Percentiles rank a stretch among this genome's conserved stretches.
Evolutionary conservation across 2,329 filamentous ascomycete species (phyloP).

Genomic region (Xylariaceae sp.): DNA sequence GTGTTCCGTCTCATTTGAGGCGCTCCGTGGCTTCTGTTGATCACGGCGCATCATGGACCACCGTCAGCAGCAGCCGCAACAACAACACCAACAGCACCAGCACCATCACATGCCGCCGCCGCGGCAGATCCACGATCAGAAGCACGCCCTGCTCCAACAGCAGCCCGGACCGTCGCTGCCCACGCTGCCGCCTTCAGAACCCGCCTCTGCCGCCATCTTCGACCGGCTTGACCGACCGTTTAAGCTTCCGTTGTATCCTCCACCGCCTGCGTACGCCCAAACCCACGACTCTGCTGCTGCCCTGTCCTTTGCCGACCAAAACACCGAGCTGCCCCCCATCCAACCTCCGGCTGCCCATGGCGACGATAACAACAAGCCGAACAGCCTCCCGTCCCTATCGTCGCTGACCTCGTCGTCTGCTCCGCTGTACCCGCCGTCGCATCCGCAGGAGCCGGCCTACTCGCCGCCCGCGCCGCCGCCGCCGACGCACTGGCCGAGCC

Average conservation of each 20-base stretch:
- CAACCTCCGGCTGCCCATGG: constrained; percentile 22
- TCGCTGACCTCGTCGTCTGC: constrained; percentile 28
- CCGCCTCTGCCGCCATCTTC: constrained; percentile 8
- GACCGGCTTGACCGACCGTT: constrained; percentile 23
- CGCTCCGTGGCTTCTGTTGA: constrained; percentile 3
- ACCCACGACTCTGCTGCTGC: constrained; percentile 23
- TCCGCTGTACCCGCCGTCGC: constrained; percentile 17
- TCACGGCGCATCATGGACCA: constrained; percentile 23
- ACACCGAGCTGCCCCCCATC: constrained; percentile 37
- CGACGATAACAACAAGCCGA: constrained; percentile 15
- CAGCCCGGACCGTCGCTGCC: constrained; percentile 9
- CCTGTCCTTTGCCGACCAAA: constrained; percentile 27
- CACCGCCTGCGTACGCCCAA: constrained; percentile 30
- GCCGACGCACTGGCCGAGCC: constrained; percentile 37
- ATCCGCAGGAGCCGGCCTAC: constrained; percentile 20
- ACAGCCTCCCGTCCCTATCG: constrained; percentile 35
- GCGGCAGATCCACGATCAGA: constrained; percentile 20
- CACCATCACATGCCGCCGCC: constrained; percentile 39
- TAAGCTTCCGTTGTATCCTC: constrained; percentile 28
- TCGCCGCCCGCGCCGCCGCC: constrained; percentile 19
- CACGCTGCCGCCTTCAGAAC: constrained; percentile 11
- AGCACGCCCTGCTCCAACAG: constrained; percentile 9
- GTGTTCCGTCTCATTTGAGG: constrained; percentile 8
- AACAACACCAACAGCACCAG: too few relatives aligned
- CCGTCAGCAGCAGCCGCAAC: too few relatives aligned